Base-by-base conservation (phyloP, 1,284 basidiomycete species). In the Ustilago vetiveriae region DNA sequence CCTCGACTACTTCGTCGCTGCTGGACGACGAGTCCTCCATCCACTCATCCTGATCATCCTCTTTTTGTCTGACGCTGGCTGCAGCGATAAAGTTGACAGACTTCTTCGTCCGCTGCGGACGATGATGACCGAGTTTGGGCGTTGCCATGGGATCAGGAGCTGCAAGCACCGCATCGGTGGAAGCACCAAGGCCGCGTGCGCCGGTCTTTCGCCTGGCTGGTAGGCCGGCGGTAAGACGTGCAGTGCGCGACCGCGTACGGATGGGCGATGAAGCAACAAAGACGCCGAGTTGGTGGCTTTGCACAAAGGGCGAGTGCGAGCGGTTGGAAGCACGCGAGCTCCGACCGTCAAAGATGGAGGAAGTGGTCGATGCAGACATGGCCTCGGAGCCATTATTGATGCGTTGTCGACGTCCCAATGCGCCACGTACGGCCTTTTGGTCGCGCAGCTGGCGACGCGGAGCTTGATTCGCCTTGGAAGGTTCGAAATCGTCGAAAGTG, bases 241-340 rank as follows among this genome's bases (percentile, higher is more conserved):
- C 62, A n/a, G 66, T 46, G 14, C 67, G 51, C 3, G 70, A 54
- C 5, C 72, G 57, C 8, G 66, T 75, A 5, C 58, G 46, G 49
- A 73, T 45, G 21, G 73, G 73, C 19, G 73, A 75, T 2, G 73
- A 66, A 14, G 73, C 73, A 7, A 68, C 55, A 38, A 71, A 75
- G 13, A 56, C 49, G 45, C 42, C 64, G n/a, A 51, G 60, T 37
- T 60, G 58, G 38, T 49, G 45, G 6, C 53, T 39, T 8, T 45
- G 49, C n/a, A 39, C 40, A 21, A 63, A 63, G 26, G 66, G 49
- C 3, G 59, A 63, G 6, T 45, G 52, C 11, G 65, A 68, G 7
- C 33, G 27, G 30, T 52, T 63, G 24, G 66, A 69, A 29, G 66
- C 47, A 13, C 55, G 58, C 37, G 66, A 69, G 47, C 66, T 63